phyloP scores from a whole-genome alignment of 208 protist species.

The Trypanosomatidae sp. region DNA sequence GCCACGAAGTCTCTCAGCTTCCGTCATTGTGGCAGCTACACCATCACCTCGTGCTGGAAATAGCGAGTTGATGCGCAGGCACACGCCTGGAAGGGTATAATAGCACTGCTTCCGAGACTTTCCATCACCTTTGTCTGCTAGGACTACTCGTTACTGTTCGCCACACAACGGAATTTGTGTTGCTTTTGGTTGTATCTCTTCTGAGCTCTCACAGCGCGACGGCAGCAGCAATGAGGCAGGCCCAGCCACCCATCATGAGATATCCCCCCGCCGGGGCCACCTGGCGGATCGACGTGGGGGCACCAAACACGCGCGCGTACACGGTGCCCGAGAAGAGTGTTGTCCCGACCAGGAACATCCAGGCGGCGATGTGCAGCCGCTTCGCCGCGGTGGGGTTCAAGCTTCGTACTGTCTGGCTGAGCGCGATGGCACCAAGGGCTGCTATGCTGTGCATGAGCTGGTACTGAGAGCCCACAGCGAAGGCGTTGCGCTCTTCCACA shows the following conservation, averaged over 20 bases:
- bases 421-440: slow-evolving; percentile 24
- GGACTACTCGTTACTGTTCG: background rate
- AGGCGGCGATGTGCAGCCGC: slow-evolving; percentile 19
- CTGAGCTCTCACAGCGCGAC: slow-evolving; percentile 14
- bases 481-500: slow-evolving; percentile 29
- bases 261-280: slow-evolving; percentile 41
- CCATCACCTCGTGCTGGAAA: no score
- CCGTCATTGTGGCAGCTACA: no score
- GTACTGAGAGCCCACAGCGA: slow-evolving; percentile 33
- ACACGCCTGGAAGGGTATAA: no score
- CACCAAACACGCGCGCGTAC: slow-evolving; percentile 39
- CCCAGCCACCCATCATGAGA: slow-evolving; percentile 50
- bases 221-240: slow-evolving; percentile 23
- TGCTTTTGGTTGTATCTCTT: background rate
- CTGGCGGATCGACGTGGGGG: slow-evolving; percentile 21
- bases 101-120: background rate
- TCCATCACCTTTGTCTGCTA: background rate
- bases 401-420: slow-evolving; percentile 10
- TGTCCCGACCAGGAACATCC: slow-evolving; percentile 34
- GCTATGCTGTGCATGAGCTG: slow-evolving; percentile 57
- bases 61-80: no score
- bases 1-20: no score
- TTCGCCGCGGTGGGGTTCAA: slow-evolving; percentile 16
- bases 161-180: background rate
- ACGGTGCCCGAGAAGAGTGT: slow-evolving; percentile 47